phyloP scores from a whole-genome alignment of 2,329 filamentous ascomycete genomes.

The Lithohypha guttulata region DNA sequence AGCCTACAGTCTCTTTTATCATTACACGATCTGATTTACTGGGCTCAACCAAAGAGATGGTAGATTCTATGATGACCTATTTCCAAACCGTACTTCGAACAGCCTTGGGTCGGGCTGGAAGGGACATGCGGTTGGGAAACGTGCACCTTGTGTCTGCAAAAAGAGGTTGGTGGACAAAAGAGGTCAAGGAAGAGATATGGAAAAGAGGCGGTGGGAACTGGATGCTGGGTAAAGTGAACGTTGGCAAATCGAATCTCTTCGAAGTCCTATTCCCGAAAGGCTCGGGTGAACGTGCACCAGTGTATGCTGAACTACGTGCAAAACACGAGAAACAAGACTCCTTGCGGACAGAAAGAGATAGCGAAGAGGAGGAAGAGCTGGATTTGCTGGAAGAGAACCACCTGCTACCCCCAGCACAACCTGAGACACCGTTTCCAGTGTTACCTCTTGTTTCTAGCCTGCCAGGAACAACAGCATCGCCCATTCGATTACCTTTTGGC shows the following conservation, averaged over 20 bases:
- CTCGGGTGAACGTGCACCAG: conserved; percentile 38
- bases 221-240: conserved; percentile 97
- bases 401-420: conserved; percentile 65
- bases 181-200: conserved; percentile 78
- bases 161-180: conserved; percentile 79
- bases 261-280: conserved; percentile 78
- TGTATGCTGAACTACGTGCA: conserved; percentile 26
- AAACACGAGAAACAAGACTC: conserved; percentile 22
- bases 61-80: conserved; percentile 79
- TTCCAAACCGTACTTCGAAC: conserved; percentile 65
- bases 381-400: conserved; percentile 26
- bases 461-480: conserved; percentile 87
- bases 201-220: conserved; percentile 74
- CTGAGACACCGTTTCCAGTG: conserved; percentile 63
- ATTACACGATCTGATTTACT: conserved; percentile 82
- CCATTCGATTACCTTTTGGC: conserved; percentile 85
- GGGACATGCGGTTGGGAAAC: conserved; percentile 73
- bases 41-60: conserved; percentile 70
- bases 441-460: conserved; percentile 81
- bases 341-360: conserved; percentile 7
- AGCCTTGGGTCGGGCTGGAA: conserved; percentile 57
- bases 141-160: conserved; percentile 77
- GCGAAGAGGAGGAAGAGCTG: conserved; percentile 12
- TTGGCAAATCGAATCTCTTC: conserved; percentile 90
- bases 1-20: conserved; percentile 64